Evolutionary conservation across 768 basidiomycete species (phyloP), one percentile per base, ranked within the genome.

Genomic region (Artomyces pyxidatus): DNA sequence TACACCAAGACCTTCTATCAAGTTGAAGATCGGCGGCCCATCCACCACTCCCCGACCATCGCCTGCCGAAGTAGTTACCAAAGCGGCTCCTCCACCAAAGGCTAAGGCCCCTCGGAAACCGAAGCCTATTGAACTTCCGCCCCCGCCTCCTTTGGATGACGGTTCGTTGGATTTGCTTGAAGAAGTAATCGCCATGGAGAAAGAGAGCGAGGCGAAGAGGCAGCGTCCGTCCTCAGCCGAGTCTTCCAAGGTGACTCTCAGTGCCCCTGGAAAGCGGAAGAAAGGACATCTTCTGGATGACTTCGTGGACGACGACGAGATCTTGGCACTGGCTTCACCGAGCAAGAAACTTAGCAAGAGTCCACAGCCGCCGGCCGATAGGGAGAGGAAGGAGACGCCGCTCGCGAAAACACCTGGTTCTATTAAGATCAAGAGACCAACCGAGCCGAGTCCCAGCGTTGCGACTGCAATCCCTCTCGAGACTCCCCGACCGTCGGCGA

Each of bases 81-180:
- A 39, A 26, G 49, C 46, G 14, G 21, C 54, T 4, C 52, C 50
- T 21, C 60, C 60, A 30, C 55, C 60, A 23, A 50, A 61, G 0
- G 59, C 66, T 14, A 59, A 63, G 16, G 59, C 70, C 9, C 59
- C 57, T 44, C 66, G 69, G 37, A 81, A 75, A 54, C 55, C 69
- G 11, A 78, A 75, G 58, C 64, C 65, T 28, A 59, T 65, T 11
- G 74, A 68, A 30, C 56, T 73, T 16, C 77, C 79, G 2, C 77
- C 83, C 1, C 80, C 81, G 2, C 75, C 55, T 0, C 40, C 44
- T 28, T 58, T 61, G 3, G 84, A 88, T 56, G 86, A 88, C 63
- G 86, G 84, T n/a, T 85, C 83, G 25, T 80, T 85, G 55, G 87
- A 90, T 58, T 71, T 90, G 35, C 67, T 88, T 2, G 84, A 88